phyloP scores from a whole-genome alignment of 2,329 filamentous ascomycete genomes.

The Cladosporium austrohemisphaericum region DNA sequence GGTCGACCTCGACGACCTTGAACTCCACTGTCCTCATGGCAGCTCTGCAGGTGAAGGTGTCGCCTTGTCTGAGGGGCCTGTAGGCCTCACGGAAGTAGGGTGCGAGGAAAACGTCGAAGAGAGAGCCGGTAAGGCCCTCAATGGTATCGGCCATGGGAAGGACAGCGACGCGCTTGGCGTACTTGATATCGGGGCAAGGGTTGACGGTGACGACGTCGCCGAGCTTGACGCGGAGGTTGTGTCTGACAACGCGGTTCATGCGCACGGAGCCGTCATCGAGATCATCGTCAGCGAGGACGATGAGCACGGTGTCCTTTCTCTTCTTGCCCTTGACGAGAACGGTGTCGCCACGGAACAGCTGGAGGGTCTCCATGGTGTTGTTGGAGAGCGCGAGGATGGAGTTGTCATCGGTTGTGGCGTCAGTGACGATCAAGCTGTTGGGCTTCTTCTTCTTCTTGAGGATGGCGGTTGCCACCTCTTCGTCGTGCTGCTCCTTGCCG shows the following conservation, averaged over 20 bases:
- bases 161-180: slow-evolving; percentile 98
- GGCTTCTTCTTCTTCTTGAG: slow-evolving; percentile 99
- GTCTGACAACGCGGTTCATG: slow-evolving; percentile 97
- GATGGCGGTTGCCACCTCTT: slow-evolving; percentile 92
- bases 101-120: slow-evolving; percentile 98
- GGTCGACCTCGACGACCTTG: slow-evolving; percentile 98
- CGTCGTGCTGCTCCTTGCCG: slow-evolving; percentile 57
- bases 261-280: slow-evolving; percentile 95
- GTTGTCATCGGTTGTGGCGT: slow-evolving; percentile 99
- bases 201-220: slow-evolving; percentile 97
- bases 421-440: slow-evolving; percentile 97
- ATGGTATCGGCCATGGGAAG: slow-evolving; percentile 97
- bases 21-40: slow-evolving; percentile 99
- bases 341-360: slow-evolving; percentile 97
- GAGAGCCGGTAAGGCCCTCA: slow-evolving; percentile 92
- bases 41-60: slow-evolving; percentile 94
- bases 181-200: slow-evolving; percentile 99
- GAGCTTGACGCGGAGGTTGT: slow-evolving; percentile 98
- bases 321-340: slow-evolving; percentile 99
- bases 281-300: slow-evolving; percentile 95
- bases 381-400: slow-evolving; percentile 97
- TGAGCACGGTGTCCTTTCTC: slow-evolving; percentile 97
- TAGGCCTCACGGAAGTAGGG: slow-evolving; percentile 99
- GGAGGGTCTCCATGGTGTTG: slow-evolving; percentile 96
- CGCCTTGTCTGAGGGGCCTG: slow-evolving; percentile 92